Conservation (phyloP, 495 filamentous ascomycete species). For the Pyronema domesticum region DNA sequence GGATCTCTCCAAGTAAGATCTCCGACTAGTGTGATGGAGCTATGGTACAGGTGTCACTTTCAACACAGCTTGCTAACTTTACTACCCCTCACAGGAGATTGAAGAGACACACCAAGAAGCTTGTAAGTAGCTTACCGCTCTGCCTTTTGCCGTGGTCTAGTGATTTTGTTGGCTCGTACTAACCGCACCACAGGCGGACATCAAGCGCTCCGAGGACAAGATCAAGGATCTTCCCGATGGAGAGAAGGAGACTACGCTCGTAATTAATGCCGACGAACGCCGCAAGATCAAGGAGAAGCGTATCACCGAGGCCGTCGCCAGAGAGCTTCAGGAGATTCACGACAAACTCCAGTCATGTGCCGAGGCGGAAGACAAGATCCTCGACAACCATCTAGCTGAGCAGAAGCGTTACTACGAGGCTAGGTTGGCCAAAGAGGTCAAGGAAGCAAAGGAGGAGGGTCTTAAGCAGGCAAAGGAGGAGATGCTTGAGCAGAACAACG, state of each 20-base stretch:
- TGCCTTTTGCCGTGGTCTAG: not conserved
- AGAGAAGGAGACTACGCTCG: constrained; percentile 13
- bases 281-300: constrained; percentile 80
- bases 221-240: constrained; percentile 22
- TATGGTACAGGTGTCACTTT: not conserved
- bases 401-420: constrained; percentile 59
- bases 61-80: not conserved
- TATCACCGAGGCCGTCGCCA: constrained; percentile 51
- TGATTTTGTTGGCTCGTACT: not conserved
- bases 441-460: constrained; percentile 44
- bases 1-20: constrained; percentile 19
- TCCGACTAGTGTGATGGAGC: not conserved
- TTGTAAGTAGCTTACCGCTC: constrained; percentile 10
- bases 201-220: constrained; percentile 22
- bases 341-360: constrained; percentile 68
- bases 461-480: constrained; percentile 36
- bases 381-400: constrained; percentile 39
- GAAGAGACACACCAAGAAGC: constrained; percentile 19
- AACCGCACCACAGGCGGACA: constrained; percentile 9
- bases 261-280: constrained; percentile 82
- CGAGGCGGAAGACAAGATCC: constrained; percentile 38
- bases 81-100: constrained; percentile 14
- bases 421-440: constrained; percentile 50
- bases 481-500: constrained; percentile 39
- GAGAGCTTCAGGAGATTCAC: constrained; percentile 70